Evolutionary conservation across 768 basidiomycete genomes (phyloP).

Genomic region (Lyophyllum atratum): DNA sequence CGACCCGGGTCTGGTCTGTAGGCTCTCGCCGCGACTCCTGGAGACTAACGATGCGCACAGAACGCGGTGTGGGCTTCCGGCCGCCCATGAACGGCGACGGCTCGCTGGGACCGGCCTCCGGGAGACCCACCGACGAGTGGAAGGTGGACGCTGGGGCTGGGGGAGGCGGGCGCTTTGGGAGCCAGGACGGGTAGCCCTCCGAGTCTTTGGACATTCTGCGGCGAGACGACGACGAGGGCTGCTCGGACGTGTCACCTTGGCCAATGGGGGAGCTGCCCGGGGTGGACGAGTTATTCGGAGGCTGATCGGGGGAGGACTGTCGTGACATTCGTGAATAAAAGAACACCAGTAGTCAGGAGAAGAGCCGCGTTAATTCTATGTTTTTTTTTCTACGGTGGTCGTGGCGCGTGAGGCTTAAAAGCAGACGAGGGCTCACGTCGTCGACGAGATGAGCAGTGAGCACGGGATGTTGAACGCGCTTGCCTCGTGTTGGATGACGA

Average conservation of each 20-base stretch:
- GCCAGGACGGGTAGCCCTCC: constrained; percentile 85
- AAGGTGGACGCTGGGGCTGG: constrained; percentile 76
- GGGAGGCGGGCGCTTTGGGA: constrained; percentile 75
- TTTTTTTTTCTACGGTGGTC: constrained; percentile 23
- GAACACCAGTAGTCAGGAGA: constrained; percentile 22
- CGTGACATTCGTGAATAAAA: constrained; percentile 40
- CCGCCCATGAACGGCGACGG: constrained; percentile 49
- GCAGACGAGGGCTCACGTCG: constrained; percentile 16
- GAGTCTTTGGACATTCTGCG: constrained; percentile 43
- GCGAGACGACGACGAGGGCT: constrained; percentile 34
- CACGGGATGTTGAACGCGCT: constrained; percentile 29
- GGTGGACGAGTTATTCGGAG: constrained; percentile 24
- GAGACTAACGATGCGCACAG: constrained; percentile 78
- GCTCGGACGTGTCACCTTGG: constrained; percentile 23
- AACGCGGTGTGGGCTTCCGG: constrained; percentile 78
- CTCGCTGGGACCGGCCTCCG: constrained; percentile 32
- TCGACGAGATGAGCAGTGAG: constrained; percentile 20
- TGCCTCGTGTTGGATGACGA: constrained; percentile 48
- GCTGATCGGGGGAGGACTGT: constrained; percentile 32
- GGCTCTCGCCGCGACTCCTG: constrained; percentile 55
- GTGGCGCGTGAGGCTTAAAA: constrained; percentile 7
- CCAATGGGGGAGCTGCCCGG: constrained; percentile 25
- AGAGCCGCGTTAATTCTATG: constrained; percentile 31
- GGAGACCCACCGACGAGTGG: constrained; percentile 53
- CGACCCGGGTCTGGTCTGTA: constrained; percentile 51